Base-by-base conservation (phyloP, 371 early-diverging fungal genomes). In the Mortierella sp. region DNA sequence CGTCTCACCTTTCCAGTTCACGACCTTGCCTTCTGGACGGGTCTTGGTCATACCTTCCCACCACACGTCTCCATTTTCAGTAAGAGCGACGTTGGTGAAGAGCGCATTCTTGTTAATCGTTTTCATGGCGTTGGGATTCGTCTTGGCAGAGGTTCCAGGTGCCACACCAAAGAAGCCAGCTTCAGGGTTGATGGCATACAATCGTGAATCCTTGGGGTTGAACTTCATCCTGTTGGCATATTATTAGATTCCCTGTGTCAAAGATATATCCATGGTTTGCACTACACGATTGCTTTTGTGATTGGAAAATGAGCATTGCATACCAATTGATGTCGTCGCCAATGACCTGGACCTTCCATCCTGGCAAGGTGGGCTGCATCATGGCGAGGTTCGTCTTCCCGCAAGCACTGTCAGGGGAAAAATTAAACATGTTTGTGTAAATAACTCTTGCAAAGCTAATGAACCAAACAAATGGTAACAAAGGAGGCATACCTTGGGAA, bases 101-200 rank as follows among this genome's bases (percentile, higher is more conserved):
- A 82, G 47, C 31, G 82, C 60, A 48, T 82, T 69, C 39, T 63
- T 63, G 25, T 63, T 49, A 34, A 81, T 70, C n/a, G 82, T 74
- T 19, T 53, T 60, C 73, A 82, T 76, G 17, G 82, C 82, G 58
- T 82, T 79, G 13, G 70, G 77, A 52, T 82, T 82, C 22, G 82
- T 79, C 43, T 81, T 71, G 47, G 44, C 70, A 2, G 82, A 82
- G 13, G 82, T 82, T 21, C 82, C 81, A 27, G 82, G 82, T 2
- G 82, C 82, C 22, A 82, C 82, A n/a, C 82, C 82, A 67, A 82
- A 82, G 79, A 82, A 82, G 49, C 82, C 82, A 52, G 79, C 68
- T 78, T 82, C 82, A 25, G 82, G 82, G 46, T 82, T 82, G 51
- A 82, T 82, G n/a, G 82, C 82, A 59, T 78, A 80, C 25, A 82